Base-by-base conservation (phyloP, 805 yeast genomes). In the Teunomyces atbi region DNA sequence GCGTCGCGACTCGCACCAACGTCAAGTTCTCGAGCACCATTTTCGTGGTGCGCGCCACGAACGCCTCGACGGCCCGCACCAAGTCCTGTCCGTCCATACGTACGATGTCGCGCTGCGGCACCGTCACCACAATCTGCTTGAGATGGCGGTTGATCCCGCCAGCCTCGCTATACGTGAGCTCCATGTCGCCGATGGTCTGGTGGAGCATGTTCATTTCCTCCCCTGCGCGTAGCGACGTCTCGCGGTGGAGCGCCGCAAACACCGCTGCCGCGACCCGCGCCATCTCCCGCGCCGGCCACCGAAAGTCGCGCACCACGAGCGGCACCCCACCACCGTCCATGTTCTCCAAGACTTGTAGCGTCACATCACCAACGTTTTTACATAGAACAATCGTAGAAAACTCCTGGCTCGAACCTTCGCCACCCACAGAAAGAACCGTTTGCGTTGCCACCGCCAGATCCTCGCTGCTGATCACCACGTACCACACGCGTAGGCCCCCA, bases 31-130 rank as follows among this genome's bases (percentile, higher is more conserved):
- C 47, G 21, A 65, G 52, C 15, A 53, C 50, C 5, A 66, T 30
- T 28, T 54, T 52, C n/a, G 66, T 60, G 10, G 51, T 44, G 6
- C 41, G 34, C 26, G 53, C 44, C 26, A 67, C 37, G 37, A 60
- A 64, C 8, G 41, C 39, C 43, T 60, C 53, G 11, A 66, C 45
- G 30, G 47, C 47, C 29, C 44, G 41, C 28, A 54, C 45, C 23
- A 61, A 48, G 2, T 50, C 44, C 27, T 30, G 20, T 28, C 32
- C 33, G 1, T 37, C 34, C 26, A 52, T 38, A 18, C 43, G 30
- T n/a, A 27, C 18, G 5, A 57, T 20, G 39, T 65, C 70, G 4
- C 27, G 40, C 4, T 47, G 45, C 1, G 64, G 63, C 5, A 65
- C 54, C 16, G 54, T 57, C 5, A 65, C 45, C 1, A 56, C 47